Evolutionary conservation across 768 basidiomycete species (phyloP).

Genomic region (Boletales sp.): DNA sequence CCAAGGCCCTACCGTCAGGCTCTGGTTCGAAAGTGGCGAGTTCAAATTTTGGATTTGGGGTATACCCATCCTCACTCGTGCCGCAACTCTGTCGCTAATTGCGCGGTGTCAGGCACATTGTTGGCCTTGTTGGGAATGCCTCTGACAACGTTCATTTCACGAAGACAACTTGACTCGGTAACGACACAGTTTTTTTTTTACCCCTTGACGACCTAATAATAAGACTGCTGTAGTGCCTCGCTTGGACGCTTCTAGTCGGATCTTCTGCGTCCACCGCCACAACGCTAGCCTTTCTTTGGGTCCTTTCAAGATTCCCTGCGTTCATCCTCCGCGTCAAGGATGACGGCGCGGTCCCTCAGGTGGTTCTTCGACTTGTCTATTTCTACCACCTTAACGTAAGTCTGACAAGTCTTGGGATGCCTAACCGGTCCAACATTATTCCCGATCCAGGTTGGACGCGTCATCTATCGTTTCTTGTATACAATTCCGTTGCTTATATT

Average conservation of each 20-base stretch:
- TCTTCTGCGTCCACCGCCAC: conserved; percentile 62
- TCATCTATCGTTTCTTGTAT: conserved; percentile 74
- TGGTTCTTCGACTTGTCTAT: conserved; percentile 68
- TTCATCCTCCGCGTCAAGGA: conserved; percentile 69
- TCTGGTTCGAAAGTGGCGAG: conserved; percentile 82
- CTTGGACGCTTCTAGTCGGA: conserved; percentile 76
- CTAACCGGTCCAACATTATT: not conserved
- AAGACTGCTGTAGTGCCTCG: conserved; percentile 47
- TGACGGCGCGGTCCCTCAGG: conserved; percentile 70
- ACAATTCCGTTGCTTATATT: conserved; percentile 65
- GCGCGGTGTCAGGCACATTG: conserved; percentile 49
- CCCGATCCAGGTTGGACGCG: conserved; percentile 53
- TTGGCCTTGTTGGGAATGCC: conserved; percentile 70
- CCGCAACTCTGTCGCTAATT: conserved; percentile 9
- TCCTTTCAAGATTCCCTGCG: conserved; percentile 63
- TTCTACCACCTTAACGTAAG: conserved; percentile 80
- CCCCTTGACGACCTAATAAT: not conserved
- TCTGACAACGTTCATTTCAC: conserved; percentile 56
- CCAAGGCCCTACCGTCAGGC: conserved; percentile 64
- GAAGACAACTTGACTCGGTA: conserved; percentile 59
- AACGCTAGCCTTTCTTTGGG: conserved; percentile 67
- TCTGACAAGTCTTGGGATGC: conserved; percentile 2
- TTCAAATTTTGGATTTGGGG: conserved; percentile 70
- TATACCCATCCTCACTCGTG: conserved; percentile 23
- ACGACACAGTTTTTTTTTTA: not conserved